phyloP scores from a whole-genome alignment of 148 eudicot species.

The Vaccinium corymbosum region DNA sequence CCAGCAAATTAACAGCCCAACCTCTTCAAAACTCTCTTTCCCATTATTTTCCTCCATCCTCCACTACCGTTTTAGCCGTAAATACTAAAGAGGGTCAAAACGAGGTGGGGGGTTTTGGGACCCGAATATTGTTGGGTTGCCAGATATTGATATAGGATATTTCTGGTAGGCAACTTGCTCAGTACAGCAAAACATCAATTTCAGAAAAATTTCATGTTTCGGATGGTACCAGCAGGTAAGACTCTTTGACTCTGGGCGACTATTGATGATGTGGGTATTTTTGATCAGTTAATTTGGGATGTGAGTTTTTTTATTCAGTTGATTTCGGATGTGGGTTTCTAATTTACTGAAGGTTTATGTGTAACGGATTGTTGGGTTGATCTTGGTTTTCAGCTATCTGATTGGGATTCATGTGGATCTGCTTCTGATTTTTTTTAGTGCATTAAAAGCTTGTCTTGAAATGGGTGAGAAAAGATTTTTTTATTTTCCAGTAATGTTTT shows the following conservation, averaged over 20 bases:
- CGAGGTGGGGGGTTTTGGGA: neutral
- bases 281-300: neutral
- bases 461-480: neutral
- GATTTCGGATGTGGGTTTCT: neutral
- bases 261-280: neutral
- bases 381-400: neutral
- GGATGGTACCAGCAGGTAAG: conserved; percentile 44
- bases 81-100: neutral
- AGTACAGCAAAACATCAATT: neutral
- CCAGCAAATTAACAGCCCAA: conserved; percentile 1
- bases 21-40: conserved; percentile 3
- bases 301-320: neutral
- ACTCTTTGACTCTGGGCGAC: conserved; percentile 22
- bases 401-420: conserved; percentile 19
- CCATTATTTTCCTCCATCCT: conserved; percentile 1
- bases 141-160: neutral
- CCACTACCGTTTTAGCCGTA: neutral
- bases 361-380: neutral
- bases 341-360: neutral
- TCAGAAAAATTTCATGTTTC: conserved; percentile 18
- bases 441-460: conserved; percentile 8
- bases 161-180: neutral
- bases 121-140: neutral
- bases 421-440: neutral
- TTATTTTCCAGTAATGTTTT: neutral